Conservation (phyloP, 2,329 filamentous ascomycete genomes). For the Biscogniauxia mediterranea region DNA sequence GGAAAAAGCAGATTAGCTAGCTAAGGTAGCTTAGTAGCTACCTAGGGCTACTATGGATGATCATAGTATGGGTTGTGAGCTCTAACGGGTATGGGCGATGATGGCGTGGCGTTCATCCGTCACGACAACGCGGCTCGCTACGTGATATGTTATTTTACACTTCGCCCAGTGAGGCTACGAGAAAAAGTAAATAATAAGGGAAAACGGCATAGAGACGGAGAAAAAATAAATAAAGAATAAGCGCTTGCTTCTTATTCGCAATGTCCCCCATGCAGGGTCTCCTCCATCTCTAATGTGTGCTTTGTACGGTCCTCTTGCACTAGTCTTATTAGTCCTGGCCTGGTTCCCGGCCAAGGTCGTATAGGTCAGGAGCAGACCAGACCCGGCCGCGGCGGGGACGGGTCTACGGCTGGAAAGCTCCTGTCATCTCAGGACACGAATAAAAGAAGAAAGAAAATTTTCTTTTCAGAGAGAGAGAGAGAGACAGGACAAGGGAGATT, state of each 20-base stretch:
- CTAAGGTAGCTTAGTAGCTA: not conserved
- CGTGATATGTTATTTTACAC: not conserved
- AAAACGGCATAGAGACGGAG: not conserved
- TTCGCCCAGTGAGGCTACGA: not conserved
- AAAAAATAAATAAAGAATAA: not conserved
- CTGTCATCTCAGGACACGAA: not conserved
- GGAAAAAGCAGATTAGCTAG: not conserved
- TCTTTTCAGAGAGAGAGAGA: not conserved
- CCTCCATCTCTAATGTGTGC: conserved; percentile 1
- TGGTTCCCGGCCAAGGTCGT: not conserved
- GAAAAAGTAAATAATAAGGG: not conserved
- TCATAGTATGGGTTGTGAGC: not conserved
- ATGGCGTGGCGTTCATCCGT: not conserved
- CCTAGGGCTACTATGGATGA: not conserved
- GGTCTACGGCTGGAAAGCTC: not conserved
- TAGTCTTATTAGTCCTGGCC: not conserved
- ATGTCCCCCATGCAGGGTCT: not conserved
- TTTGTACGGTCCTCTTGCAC: not conserved
- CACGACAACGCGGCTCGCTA: not conserved
- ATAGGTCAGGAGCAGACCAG: not conserved
- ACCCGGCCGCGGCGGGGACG: not conserved
- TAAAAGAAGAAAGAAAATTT: not conserved
- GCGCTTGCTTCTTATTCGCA: not conserved
- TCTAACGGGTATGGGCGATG: not conserved
- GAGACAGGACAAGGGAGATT: not conserved